Base-by-base conservation (phyloP, 148 eudicot genomes). In the Heliamphora exappendiculata region DNA sequence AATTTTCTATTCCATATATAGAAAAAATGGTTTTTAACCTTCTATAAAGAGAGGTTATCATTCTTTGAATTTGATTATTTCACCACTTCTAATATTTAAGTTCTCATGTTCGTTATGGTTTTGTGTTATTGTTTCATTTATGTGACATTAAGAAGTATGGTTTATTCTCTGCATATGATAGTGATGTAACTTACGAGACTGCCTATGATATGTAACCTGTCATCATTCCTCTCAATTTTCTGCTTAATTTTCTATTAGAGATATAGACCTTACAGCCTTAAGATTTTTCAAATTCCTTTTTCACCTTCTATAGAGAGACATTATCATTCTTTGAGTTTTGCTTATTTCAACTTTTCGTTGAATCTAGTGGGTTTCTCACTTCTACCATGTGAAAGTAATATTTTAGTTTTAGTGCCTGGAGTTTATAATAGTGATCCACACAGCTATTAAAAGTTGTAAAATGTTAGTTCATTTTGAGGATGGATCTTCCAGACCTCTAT, bases 101-200 rank as follows among this genome's bases (percentile, higher is more conserved):
- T 33, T 79, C 44, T 73, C 44, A 66, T 79, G 20, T 49, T 63
- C 33, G 26, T 66, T 55, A 74, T 47, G n/a, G 47, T 74, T 14
- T 44, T 74, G 1, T 54, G 33, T 34, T n/a, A n/a, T 34, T 51
- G 24, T 58, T 66, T 75, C 13, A 20, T 17, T 37, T 63, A 53
- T n/a, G 3, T 37, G 50, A 68, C 53, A 44, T 68, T 14, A 68
- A 44, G 53, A 68, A 26, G 1, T 53, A 57, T 19, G 34, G 62
- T 51, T 33, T 33, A 9, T 72, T 51, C 33, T 16, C 0, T 33
- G 19, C 36, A 22, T 8, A 3, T 57, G 44, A 42, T 58, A 59
- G 26, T 58, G n/a, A n/a, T 22, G 16, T 28, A 24, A 19, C 5
- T 5, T 59, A 59, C 59, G 16, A 41, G 16, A 44, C 29, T 47